phyloP scores from a whole-genome alignment of 257 asterid genomes.

The Solanum chilense region DNA sequence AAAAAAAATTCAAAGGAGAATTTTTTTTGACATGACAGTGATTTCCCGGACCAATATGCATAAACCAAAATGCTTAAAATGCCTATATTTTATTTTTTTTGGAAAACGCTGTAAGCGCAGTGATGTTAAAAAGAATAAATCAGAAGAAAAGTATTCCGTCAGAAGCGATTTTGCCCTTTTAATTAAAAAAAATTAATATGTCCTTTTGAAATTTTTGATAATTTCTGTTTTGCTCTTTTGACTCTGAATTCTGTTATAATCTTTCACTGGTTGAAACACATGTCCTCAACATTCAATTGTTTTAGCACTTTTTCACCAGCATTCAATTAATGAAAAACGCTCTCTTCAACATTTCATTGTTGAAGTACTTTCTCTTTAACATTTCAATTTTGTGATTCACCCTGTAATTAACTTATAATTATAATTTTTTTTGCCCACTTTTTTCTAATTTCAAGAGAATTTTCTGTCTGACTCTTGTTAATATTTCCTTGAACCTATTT shows the following conservation, averaged over 20 bases:
- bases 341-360: neutral
- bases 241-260: neutral
- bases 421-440: neutral
- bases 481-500: neutral
- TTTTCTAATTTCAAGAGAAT: neutral
- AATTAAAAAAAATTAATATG: too few species aligned
- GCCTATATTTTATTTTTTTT: too few species aligned
- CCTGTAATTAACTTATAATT: neutral
- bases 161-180: too few species aligned
- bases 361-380: neutral
- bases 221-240: too few species aligned
- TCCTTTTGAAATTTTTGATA: too few species aligned
- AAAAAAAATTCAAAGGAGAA: too few species aligned
- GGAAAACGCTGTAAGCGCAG: rapidly evolving
- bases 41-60: too few species aligned
- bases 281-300: neutral
- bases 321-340: neutral
- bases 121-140: too few species aligned
- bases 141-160: too few species aligned
- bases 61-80: too few species aligned
- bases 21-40: too few species aligned
- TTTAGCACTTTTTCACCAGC: neutral
- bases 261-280: neutral
- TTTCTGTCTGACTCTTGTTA: neutral
- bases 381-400: neutral